Evolutionary conservation across 208 protist genomes (phyloP), one percentile per base, ranked within the genome.

Genomic region (Trypanosoma conorhini): DNA sequence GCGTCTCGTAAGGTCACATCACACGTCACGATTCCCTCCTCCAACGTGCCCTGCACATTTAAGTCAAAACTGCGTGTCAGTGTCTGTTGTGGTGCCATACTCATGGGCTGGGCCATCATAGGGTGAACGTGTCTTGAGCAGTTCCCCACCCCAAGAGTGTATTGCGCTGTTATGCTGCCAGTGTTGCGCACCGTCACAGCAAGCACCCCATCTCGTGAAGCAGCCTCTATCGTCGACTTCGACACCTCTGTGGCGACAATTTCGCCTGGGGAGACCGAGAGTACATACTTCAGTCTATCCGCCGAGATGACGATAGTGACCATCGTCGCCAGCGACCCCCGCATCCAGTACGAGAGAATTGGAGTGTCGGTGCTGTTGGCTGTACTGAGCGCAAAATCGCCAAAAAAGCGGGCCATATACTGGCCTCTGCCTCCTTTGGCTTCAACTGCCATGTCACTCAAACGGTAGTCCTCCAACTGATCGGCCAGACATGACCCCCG

Each of bases 401-500:
- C 91, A 64, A 87, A 76, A 54, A 79, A 70, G 46, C 70, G 76
- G 46, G 78, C 86, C 76, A 95, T 86, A 75, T 94, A 97, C 46
- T 74, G 40, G 10, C 75, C 76, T 17, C 55, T 70, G 0, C 74
- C 66, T 15, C 87, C 87, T 5, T 57, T 60, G 24, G 80, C 71
- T 22, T 94, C 76, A 44, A 62, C 54, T 28, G 50, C 58, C 52
- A 82, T 17, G 60, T 97, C 92, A 15, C 62, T 33, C 22, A 67
- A 65, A 48, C 88, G 89, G 66, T 90, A 85, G 67, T 94, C 84
- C 66, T 94, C 87, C 35, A 98, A 71, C 64, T 98, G 94, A 8
- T 77, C 81, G 15, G 62, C 82, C 56, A 97, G 75, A 70, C 94
- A 98, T 72, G 81, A 85, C 63, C 91, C 92, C 40, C 58, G 65